These are phyloP conservation scores for Trichoderma gamsii DNA, from an alignment of 495 filamentous ascomycete genomes.

Conservation along the genomic window DNA sequence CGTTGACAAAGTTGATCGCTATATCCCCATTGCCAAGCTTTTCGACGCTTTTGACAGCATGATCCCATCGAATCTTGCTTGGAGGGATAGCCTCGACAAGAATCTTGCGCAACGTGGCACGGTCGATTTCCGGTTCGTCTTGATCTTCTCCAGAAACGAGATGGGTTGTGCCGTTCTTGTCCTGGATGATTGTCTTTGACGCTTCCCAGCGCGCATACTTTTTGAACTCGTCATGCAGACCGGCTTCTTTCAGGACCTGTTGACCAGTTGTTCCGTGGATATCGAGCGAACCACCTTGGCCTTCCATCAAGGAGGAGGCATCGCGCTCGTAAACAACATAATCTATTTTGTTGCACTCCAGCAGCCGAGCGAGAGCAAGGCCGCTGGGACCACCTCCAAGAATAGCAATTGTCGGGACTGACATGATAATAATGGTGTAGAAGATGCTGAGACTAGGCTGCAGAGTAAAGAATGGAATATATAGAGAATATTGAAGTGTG, in stretches of 20 bases:
- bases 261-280: constrained; percentile 48
- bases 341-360: constrained; percentile 39
- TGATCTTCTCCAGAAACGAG: constrained; percentile 20
- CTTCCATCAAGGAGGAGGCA: constrained; percentile 26
- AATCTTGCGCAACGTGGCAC: constrained; percentile 35
- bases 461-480: background rate
- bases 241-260: constrained; percentile 44
- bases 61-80: constrained; percentile 28
- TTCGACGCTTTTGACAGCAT: background rate
- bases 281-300: constrained; percentile 53
- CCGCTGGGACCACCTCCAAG: constrained; percentile 55
- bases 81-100: constrained; percentile 36
- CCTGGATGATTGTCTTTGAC: constrained; percentile 21
- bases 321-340: constrained; percentile 51
- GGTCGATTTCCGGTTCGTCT: constrained; percentile 36
- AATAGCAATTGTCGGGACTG: constrained; percentile 40
- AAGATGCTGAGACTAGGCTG: background rate
- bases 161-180: constrained; percentile 23
- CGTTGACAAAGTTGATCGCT: constrained; percentile 28
- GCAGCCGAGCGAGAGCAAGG: constrained; percentile 49
- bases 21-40: constrained; percentile 18
- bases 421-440: background rate
- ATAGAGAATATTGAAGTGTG: background rate
- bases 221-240: constrained; percentile 44
- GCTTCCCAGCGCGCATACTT: constrained; percentile 25